Conservation (phyloP, 805 yeast genomes). For the Candida caryicola region DNA sequence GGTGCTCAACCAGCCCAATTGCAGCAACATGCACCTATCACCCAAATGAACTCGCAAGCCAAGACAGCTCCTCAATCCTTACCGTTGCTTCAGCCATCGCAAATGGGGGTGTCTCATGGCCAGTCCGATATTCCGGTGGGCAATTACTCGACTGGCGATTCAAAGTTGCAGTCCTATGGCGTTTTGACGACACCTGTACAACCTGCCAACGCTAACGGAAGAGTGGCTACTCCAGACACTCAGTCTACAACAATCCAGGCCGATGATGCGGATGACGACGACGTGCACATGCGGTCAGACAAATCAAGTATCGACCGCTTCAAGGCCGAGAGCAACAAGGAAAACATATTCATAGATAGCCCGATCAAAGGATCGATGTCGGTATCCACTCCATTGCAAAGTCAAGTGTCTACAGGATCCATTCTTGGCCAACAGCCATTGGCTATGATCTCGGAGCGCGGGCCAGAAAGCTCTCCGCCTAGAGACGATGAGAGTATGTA, state of each 20-base stretch:
- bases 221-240: constrained; percentile 43
- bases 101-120: constrained; percentile 2
- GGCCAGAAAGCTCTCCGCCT: constrained; percentile 28
- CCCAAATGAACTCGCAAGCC: neutral
- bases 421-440: constrained; percentile 22
- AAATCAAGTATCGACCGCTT: constrained; percentile 32
- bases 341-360: constrained; percentile 41
- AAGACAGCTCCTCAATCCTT: constrained; percentile 1
- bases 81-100: constrained; percentile 7
- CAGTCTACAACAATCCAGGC: constrained; percentile 44
- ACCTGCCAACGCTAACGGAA: constrained; percentile 14
- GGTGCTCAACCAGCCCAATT: constrained; percentile 1
- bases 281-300: constrained; percentile 28
- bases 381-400: constrained; percentile 31
- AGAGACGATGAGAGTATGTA: constrained; percentile 6
- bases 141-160: neutral
- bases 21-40: neutral
- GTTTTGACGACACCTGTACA: constrained; percentile 31
- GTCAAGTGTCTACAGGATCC: constrained; percentile 9
- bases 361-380: constrained; percentile 25
- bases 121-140: neutral
- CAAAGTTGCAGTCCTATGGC: constrained; percentile 1
- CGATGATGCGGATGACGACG: constrained; percentile 38
- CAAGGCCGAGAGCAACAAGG: constrained; percentile 44
- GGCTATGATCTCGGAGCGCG: constrained; percentile 32